phyloP scores from a whole-genome alignment of 768 basidiomycete species.

The Amanita rimosa region DNA sequence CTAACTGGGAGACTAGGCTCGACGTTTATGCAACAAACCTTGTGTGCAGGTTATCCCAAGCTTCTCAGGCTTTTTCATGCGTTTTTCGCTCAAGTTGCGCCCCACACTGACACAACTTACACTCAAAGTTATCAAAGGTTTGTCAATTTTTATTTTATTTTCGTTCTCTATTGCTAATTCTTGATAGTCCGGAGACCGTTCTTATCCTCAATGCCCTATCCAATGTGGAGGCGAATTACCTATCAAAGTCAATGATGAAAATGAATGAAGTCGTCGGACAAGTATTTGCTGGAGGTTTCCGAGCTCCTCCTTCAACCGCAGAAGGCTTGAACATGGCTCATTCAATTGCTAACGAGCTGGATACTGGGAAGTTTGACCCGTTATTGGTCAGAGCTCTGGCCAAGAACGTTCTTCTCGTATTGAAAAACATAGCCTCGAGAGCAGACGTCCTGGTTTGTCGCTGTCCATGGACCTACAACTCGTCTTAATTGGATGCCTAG shows the following conservation, averaged over 20 bases:
- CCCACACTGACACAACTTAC: conserved; percentile 93
- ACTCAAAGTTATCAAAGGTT: conserved; percentile 78
- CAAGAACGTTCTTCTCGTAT: conserved; percentile 50
- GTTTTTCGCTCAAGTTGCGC: conserved; percentile 91
- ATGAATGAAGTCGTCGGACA: conserved; percentile 76
- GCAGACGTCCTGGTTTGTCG: conserved; percentile 58
- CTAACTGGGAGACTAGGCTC: conserved; percentile 17
- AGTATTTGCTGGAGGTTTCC: conserved; percentile 61
- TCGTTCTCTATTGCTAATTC: neutral
- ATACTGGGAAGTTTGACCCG: conserved; percentile 89
- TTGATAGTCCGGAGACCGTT: conserved; percentile 77
- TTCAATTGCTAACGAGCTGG: conserved; percentile 80
- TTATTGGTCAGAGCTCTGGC: conserved; percentile 73
- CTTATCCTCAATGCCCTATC: conserved; percentile 76
- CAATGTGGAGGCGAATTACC: conserved; percentile 79
- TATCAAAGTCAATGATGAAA: conserved; percentile 72
- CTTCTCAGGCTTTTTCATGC: conserved; percentile 90
- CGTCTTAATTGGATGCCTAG: conserved; percentile 23
- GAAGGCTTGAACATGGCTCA: conserved; percentile 76
- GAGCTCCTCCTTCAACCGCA: conserved; percentile 56
- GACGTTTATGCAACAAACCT: conserved; percentile 81
- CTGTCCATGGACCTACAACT: neutral
- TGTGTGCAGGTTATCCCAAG: conserved; percentile 78
- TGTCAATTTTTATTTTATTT: neutral
- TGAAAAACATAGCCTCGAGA: conserved; percentile 59